These are phyloP conservation scores for Sporobolomyces phaffii DNA, from an alignment of 768 basidiomycete genomes.

Conservation along the genomic window DNA sequence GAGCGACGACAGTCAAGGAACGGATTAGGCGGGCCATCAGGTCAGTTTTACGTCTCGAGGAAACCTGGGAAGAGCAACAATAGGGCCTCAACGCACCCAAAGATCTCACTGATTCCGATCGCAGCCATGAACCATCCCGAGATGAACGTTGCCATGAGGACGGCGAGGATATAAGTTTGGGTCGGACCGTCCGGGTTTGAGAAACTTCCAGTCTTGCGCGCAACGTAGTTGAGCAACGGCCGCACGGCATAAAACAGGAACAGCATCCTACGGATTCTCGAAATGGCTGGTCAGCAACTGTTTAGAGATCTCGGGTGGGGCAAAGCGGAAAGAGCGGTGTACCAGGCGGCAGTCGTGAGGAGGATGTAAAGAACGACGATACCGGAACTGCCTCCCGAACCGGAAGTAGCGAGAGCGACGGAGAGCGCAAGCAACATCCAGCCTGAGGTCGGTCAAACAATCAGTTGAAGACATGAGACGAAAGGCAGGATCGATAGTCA, in stretches of 20 bases:
- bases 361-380: conserved; percentile 73
- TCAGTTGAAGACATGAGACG: too few relatives aligned
- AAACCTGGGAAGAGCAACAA: too few relatives aligned
- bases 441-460: conserved; percentile 46
- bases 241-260: conserved; percentile 62
- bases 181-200: conserved; percentile 64
- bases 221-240: conserved; percentile 63
- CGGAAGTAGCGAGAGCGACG: conserved; percentile 75
- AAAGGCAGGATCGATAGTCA: too few relatives aligned
- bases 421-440: conserved; percentile 79
- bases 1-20: neutral
- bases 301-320: too few relatives aligned
- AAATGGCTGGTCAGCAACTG: too few relatives aligned
- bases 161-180: conserved; percentile 69
- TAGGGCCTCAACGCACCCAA: too few relatives aligned
- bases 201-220: conserved; percentile 62
- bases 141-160: conserved; percentile 64
- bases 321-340: too few relatives aligned
- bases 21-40: too few relatives aligned
- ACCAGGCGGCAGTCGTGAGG: conserved; percentile 60
- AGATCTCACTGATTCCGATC: conserved; percentile 70
- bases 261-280: conserved; percentile 47
- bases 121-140: conserved; percentile 81
- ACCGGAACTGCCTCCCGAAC: conserved; percentile 41
- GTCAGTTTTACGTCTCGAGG: too few relatives aligned